Base-by-base conservation (phyloP, 2,329 filamentous ascomycete genomes). In the Raffaelea arxii region DNA sequence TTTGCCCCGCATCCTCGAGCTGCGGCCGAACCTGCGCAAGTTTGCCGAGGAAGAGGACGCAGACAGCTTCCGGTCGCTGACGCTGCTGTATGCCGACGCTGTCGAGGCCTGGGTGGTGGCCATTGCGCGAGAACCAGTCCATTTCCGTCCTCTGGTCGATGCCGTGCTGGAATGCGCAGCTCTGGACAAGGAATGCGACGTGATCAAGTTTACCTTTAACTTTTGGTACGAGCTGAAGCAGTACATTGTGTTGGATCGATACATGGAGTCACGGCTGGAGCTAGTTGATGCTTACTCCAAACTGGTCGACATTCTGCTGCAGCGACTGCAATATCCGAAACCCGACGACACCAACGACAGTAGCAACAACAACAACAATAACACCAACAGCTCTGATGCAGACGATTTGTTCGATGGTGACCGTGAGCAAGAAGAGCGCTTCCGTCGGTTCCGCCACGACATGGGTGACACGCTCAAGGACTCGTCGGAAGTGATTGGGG, bases 211-310 rank as follows among this genome's bases (percentile, higher is more conserved):
- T 58, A 98, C 94, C 0, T 98, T 98, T 66, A 81, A 80, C 55
- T 97, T 98, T 68, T 98, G 92, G 92, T 97, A 94, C 62, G 92
- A 98, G 61, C 75, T 98, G 41, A 98, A 98, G 71, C 89, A 96
- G 62, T 96, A 94, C 62, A 74, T 98, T 41, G 89, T 90, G 2
- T 66, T 98, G 45, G 91, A 97, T 30, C 84, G 84, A 54, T 98
- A 96, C 61, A 85, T 86, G 44, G 77, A 89, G 56, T 85, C 90
- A 36, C 80, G 90, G 44, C 65, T 88, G 52, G 75, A 85, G 56
- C 78, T 88, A 46, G 73, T 86, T 30, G 86, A 94, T 54, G 70
- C 96, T 41, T 98, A 88, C 65, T 86, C 88, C 2, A 84, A 85
- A 60, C 73, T 98, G 35, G 90, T 98, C 49, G 91, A 97, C 59